Conservation (phyloP, 1,284 basidiomycete species). For the Fomitopsis betulina region DNA sequence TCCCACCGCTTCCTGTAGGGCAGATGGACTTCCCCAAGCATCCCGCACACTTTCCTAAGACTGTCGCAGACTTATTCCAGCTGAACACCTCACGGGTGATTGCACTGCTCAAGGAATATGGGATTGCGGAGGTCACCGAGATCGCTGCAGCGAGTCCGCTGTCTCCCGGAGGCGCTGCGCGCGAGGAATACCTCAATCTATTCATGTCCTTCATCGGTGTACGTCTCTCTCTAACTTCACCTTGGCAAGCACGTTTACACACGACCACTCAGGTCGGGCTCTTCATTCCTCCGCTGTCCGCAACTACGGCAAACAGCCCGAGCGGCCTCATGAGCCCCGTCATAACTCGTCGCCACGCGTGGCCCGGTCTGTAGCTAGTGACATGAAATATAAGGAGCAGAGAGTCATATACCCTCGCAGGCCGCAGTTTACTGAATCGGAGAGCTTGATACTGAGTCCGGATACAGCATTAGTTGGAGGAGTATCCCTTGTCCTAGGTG, state of each 20-base stretch:
- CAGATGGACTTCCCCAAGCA: conserved; percentile 30
- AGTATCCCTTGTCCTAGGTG: no score
- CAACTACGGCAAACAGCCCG: not conserved
- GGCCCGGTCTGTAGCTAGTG: not conserved
- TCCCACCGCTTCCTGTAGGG: conserved; percentile 37
- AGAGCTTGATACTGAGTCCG: no score
- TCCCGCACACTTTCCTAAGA: conserved; percentile 15
- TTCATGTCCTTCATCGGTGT: conserved; percentile 47
- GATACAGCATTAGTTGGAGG: no score
- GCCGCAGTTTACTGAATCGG: no score
- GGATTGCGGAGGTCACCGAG: not conserved
- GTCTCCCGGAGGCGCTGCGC: conserved; percentile 31
- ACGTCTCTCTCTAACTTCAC: conserved; percentile 17
- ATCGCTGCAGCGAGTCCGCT: not conserved
- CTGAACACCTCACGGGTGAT: not conserved
- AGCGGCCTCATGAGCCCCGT: not conserved
- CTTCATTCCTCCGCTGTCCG: not conserved
- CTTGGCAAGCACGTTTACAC: not conserved
- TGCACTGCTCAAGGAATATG: not conserved
- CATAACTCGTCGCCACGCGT: not conserved
- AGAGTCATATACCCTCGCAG: no score
- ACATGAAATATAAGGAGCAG: no score
- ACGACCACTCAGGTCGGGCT: not conserved
- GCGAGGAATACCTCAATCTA: conserved; percentile 36
- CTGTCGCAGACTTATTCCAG: not conserved